Conservation (phyloP, 805 yeast genomes). For the Saccharomycopsis sp. region DNA sequence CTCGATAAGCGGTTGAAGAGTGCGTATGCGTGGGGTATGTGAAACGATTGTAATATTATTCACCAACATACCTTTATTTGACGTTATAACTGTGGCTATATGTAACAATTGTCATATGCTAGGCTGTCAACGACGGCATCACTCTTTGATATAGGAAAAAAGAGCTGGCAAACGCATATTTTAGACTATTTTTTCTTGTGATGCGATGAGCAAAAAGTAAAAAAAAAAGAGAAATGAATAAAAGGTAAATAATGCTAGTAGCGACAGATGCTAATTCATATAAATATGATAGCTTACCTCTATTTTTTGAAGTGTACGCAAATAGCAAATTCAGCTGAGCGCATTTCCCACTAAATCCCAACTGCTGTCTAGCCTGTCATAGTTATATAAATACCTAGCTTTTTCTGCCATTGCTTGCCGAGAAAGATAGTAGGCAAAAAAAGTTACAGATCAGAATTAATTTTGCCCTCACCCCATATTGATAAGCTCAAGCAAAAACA, state of each 20-base stretch:
- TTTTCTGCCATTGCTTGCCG: background rate
- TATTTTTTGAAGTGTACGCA: background rate
- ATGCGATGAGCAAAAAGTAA: background rate
- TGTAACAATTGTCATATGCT: background rate
- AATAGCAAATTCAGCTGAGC: no score
- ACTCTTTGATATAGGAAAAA: no score
- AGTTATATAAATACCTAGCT: background rate
- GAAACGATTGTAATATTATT: no score
- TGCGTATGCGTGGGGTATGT: background rate
- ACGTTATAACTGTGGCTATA: no score
- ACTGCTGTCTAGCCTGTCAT: background rate
- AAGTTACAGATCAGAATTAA: no score
- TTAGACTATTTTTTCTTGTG: background rate
- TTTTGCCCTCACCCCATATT: constrained; percentile 1
- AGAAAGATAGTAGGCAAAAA: background rate
- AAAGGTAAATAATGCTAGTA: background rate
- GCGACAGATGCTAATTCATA: background rate
- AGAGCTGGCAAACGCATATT: background rate
- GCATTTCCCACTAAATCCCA: no score
- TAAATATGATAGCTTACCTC: background rate
- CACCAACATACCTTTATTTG: no score
- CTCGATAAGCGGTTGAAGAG: background rate
- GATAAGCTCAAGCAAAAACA: background rate
- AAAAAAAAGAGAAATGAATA: no score
- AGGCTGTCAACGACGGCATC: background rate